Evolutionary conservation across 2,329 filamentous ascomycete species (phyloP), one percentile per base, ranked within the genome.

Genomic region (Helotiales sp.): DNA sequence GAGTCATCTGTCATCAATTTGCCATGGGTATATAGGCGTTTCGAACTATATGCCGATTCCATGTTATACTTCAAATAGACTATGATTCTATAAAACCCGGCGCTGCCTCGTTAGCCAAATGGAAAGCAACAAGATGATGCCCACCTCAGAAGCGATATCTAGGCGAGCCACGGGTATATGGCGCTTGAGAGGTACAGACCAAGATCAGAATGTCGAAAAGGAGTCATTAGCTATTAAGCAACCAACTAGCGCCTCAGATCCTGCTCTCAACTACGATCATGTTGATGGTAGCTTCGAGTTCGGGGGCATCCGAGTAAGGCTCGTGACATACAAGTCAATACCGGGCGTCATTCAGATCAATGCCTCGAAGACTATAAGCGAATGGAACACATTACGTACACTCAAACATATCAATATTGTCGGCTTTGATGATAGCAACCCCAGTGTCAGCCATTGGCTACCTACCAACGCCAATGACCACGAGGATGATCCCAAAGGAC

Each of bases 201-300:
- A 42, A 42, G 12, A 48, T 24, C 22, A 48, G 24, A 48, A 48
- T 48, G n/a, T 42, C 38, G 38, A 25, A 42, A 42, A 42, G n/a
- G 38, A 59, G 52, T 47, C 24, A 55, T 34, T 55, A 27, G 25
- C n/a, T 25, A 42, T 25, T 25, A 42, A 42, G n/a, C 6, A 42
- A 42, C 17, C 38, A 42, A 42, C n/a, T 42, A 42, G n/a, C 22
- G 38, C n/a, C n/a, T 42, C 38, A 42, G n/a, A 42, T 42, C n/a
- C 38, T 42, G 17, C 38, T 42, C 29, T 47, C 40, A 17, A 51
- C 5, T 42, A 42, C 38, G 49, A 61, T 55, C 46, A 61, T 48
- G 31, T 55, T 61, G 31, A 61, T 55, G 30, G 55, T 52, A 61
- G 6, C 42, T 55, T 61, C 40, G 52, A 61, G 55, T 61, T 61